phyloP scores from a whole-genome alignment of 2,329 filamentous ascomycete species.

The Samsoniella hepiali region DNA sequence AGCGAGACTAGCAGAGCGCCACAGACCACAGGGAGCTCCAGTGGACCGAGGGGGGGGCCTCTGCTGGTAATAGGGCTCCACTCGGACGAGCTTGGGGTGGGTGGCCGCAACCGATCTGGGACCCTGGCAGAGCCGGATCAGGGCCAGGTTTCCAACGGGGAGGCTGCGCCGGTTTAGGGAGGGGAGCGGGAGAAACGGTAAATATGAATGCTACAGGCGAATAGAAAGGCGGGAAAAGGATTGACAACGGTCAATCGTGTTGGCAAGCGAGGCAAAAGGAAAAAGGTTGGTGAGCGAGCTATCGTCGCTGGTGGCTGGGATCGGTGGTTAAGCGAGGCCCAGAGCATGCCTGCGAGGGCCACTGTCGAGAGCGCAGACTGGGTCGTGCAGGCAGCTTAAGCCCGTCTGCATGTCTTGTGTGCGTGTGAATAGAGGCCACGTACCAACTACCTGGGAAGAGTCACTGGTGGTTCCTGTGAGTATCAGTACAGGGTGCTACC shows the following conservation, averaged over 20 bases:
- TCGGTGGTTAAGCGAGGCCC: background rate
- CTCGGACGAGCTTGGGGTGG: background rate
- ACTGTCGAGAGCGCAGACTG: background rate
- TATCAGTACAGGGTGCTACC: background rate
- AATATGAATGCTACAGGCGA: background rate
- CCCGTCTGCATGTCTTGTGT: background rate
- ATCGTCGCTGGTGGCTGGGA: background rate
- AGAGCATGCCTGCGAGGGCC: background rate
- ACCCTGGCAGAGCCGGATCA: background rate
- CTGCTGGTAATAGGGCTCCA: background rate
- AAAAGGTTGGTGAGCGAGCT: no score
- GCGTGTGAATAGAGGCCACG: background rate
- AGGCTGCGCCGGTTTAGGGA: background rate
- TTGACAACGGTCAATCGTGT: no score
- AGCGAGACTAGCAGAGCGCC: constrained; percentile 1
- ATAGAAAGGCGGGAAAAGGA: no score
- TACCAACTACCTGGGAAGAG: background rate
- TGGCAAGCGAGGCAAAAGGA: no score
- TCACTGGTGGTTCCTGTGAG: no score
- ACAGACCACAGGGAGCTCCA: background rate
- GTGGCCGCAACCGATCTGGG: constrained; percentile 5
- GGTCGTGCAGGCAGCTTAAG: background rate
- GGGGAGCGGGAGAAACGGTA: background rate
- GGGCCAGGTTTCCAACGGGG: background rate
- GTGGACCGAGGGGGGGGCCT: background rate